Evolutionary conservation across 768 basidiomycete genomes (phyloP), one percentile per base, ranked within the genome.

Genomic region (Flagelloscypha sp.): DNA sequence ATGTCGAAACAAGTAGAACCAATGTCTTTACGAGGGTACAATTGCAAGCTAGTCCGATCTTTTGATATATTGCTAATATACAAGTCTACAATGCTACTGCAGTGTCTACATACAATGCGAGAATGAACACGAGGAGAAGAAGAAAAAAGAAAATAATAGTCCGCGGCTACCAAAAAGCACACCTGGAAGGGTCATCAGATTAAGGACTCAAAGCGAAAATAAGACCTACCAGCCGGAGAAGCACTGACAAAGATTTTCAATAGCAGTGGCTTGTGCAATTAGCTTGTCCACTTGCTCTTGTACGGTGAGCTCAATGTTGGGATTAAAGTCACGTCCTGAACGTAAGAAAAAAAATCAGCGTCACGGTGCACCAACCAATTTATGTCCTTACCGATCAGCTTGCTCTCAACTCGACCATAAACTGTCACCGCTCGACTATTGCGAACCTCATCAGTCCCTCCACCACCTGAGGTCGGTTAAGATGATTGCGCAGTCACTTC

Each of bases 231-330:
- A 94, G 56, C 92, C 92, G 42, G 89, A 86, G 66, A 94, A 95
- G 51, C 89, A 92, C 55, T 94, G 93, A 55, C 90, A 95, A 2
- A 98, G 74, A 55, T 98, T 95, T 57, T 97, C 93, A 28, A 97
- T 57, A 10, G 87, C 82, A 4, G 86, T 95, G 4, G 95, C 89
- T 56, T 98, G 89, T 43, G 80, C 72, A 43, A 99, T 97, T 35
- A 99, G 66, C 55, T 84, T 83, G 51, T 92, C 87, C 9, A 99
- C 95, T 57, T 99, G 95, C 7, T 66, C 73, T 17, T 68, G 61
- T n/a, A 97, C 85, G 7, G 69, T 61, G 30, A 98, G 67, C 1
- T 68, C 64, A 30, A 76, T 61, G 4, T 87, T 79, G 0, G 89
- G 85, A 50, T 94, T 86, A 66, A 98, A 98, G 54, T 99, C 95